Evolutionary conservation across 2,329 filamentous ascomycete species (phyloP), one percentile per base, ranked within the genome.

Genomic region (Penicillium sp.): DNA sequence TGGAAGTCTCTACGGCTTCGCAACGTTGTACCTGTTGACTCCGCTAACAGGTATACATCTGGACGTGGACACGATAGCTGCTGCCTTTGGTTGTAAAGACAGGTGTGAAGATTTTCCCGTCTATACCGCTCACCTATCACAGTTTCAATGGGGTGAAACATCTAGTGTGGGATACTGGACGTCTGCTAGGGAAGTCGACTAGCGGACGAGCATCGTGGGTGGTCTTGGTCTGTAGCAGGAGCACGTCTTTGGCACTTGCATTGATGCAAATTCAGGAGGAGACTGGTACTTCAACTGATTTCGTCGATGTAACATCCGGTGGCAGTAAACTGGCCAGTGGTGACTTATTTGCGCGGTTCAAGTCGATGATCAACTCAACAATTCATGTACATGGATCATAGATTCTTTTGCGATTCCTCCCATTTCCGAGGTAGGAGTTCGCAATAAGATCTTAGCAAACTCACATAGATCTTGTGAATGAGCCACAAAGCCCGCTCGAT

Each of bases 1-100:
- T 53, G 89, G 87, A 64, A 79, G 81, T 49, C 82, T 95, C 62
- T 96, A 96, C 83, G 75, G 85, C 73, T 95, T 91, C 80, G 86
- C 87, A 62, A 76, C 86, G 63, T 83, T 87, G 50, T 96, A 96
- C 82, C 87, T 96, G 57, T 83, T 85, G 60, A 87, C 90, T 0
- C 91, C 92, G 1, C 78, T 87, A 19, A 75, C 90, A 43, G 92
- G 87, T 60, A 85, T 84, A 80, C 82, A 89, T 69, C 72, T 90
- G 44, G 85, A 87, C 69, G 83, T 79, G 35, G 81, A 81, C 6
- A 81, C 78, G 13, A 71, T 89, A 65, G 85, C 85, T 2, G 84
- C 85, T 9, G 78, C 81, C 86, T 0, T 59, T 83, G 2, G 74
- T 78, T 7, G 77, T 78, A 10, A 87, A 89, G 77, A 66, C 85